Base-by-base conservation (phyloP, 2,329 filamentous ascomycete genomes). In the Fusarium xylarioides region DNA sequence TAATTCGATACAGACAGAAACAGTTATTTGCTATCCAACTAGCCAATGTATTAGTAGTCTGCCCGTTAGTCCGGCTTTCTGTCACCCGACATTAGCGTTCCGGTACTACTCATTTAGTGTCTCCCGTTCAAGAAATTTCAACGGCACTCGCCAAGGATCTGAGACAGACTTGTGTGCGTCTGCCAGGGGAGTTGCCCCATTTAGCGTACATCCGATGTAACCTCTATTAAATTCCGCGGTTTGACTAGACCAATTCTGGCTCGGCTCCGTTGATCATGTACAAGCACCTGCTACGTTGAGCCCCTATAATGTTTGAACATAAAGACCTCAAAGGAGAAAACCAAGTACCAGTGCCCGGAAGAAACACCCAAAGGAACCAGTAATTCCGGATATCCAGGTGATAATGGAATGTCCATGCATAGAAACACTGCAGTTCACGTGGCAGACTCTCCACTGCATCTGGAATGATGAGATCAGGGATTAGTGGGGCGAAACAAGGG, bases 131-230 rank as follows among this genome's bases (percentile, higher is more conserved):
- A 28, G 50, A 23, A 54, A 10, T 10, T n/a, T 54, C 50, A 28
- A 40, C 50, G 23, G 50, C 34, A 54, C 19, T 54, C 14, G 50
- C 50, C 34, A 54, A 38, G 34, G 50, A 28, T 40, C 23, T 40
- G 50, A 54, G 34, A 54, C 50, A 40, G 19, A 54, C 18, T 40
- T 40, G 23, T 38, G 50, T 18, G 23, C 19, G 15, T n/a, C 19
- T 54, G 23, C 50, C 50, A 54, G 50, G 50, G 50, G 34, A n/a
- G 34, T 28, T 38, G 50, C 50, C 50, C 34, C 50, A 40, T 54
- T 54, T 38, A 34, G 50, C 50, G 50, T 38, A 40, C 34, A 38
- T 54, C 50, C 50, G 50, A 54, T 28, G 50, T 54, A 54, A 54
- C 50, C 23, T 54, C 50, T n/a, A 19, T 12, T 7, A 5, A 53